Evolutionary conservation across 2,329 filamentous ascomycete genomes (phyloP), one percentile per base, ranked within the genome.

Genomic region (Cadophora malorum): DNA sequence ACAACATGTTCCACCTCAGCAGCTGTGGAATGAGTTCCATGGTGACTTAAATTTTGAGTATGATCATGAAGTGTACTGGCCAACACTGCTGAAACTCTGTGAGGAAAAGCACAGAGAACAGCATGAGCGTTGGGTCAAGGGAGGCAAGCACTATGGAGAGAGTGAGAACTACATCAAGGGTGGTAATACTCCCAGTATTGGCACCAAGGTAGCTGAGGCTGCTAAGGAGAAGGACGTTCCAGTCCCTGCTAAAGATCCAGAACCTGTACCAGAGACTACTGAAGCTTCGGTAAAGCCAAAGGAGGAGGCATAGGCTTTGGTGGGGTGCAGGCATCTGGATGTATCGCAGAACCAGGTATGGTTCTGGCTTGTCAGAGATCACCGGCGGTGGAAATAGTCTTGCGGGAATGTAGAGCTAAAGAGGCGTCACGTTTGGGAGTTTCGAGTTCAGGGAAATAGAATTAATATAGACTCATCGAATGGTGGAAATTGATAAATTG

Each of bases 11-110:
- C 94, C 94, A 5, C 80, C 89, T 8, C 85, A 90, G 75, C 95
- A 98, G 79, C 87, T 99, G 64, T 91, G 93, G 90, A 90, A 89
- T 75, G 85, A 89, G 67, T 84, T 83, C 74, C 89, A 90, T 59
- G 95, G 96, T 67, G 86, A 92, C 61, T 86, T 97, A 70, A 87
- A 94, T 68, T 98, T 99, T 78, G 90, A 93, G 75, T 99, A 99
- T 79, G 92, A 97, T 76, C 96, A 99, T 81, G 81, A 85, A 0
- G 80, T 84, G 19, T 99, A 97, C 84, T 99, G 96, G 96, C 93
- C 94, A 0, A 91, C 92, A 1, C 84, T 99, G 69, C 88, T 89
- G 74, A 85, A 88, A 74, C 80, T 97, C 74, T 91, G 90, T 71
- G 85, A 86, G 21, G 84, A 90, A 78, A 88, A 87, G 72, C 86